Percentiles rank a stretch among this genome's conserved stretches.
Evolutionary conservation across 169 alveolate species (phyloP).

Genomic region (Plasmodium knowlesi): DNA sequence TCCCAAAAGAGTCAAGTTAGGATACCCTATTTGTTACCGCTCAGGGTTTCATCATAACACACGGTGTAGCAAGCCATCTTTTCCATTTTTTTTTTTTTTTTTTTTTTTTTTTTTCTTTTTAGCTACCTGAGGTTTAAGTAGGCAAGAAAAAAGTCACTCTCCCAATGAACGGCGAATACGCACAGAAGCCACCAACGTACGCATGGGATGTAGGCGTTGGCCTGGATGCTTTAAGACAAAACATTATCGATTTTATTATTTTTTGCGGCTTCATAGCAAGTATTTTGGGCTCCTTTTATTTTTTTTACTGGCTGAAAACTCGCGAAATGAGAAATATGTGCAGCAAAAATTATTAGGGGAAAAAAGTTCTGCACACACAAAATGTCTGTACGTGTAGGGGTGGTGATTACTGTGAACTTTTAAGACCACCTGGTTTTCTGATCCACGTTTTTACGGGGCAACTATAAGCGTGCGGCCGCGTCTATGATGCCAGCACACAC

Average conservation of each 20-base stretch:
- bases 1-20: not conserved
- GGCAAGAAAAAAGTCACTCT: not conserved
- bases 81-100: not conserved
- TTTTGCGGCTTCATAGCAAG: slow-evolving; percentile 41
- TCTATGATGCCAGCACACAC: not conserved
- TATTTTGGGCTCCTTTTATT: slow-evolving; percentile 64
- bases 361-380: not conserved
- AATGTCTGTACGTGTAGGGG: not conserved
- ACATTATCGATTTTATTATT: slow-evolving; percentile 49
- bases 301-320: slow-evolving; percentile 56
- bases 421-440: not conserved
- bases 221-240: slow-evolving; percentile 19
- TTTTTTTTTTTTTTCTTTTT: not conserved
- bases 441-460: not conserved
- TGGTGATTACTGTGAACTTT: not conserved
- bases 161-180: slow-evolving; percentile 47
- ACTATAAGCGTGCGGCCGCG: not conserved
- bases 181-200: slow-evolving; percentile 44
- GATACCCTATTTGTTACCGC: not conserved
- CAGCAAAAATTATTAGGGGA: slow-evolving; percentile 35
- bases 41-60: not conserved
- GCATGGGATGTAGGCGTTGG: slow-evolving; percentile 25
- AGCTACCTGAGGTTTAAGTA: not conserved
- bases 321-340: slow-evolving; percentile 54
- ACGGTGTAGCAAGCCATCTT: not conserved